Evolutionary conservation across 2,329 filamentous ascomycete species (phyloP).

Genomic region (Aspergillus novofumigatus): DNA sequence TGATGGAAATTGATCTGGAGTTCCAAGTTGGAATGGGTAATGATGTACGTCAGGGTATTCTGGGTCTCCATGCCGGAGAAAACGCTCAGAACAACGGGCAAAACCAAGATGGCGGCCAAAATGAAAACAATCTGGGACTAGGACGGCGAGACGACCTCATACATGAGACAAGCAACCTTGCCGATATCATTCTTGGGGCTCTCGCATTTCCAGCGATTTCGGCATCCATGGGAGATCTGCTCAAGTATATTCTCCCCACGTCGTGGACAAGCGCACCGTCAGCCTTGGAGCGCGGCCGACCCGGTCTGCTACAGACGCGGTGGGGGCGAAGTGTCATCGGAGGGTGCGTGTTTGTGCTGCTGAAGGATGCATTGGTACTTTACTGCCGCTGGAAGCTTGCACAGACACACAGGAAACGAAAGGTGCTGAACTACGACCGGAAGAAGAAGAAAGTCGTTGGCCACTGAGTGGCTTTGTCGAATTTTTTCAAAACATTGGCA

Average conservation of each 20-base stretch:
- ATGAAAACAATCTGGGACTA: slow-evolving; percentile 26
- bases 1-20: slow-evolving; percentile 49
- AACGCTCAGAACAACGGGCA: slow-evolving; percentile 22
- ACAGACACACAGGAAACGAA: slow-evolving; percentile 44
- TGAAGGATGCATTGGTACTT: slow-evolving; percentile 65
- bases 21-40: slow-evolving; percentile 49
- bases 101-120: slow-evolving; percentile 18
- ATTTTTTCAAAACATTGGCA: neutral
- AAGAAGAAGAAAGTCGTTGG: slow-evolving; percentile 32
- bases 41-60: slow-evolving; percentile 32
- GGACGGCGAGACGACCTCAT: slow-evolving; percentile 46
- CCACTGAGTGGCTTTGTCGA: slow-evolving; percentile 12
- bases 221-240: slow-evolving; percentile 69
- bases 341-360: slow-evolving; percentile 79
- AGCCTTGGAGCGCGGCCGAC: slow-evolving; percentile 41
- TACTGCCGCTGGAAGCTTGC: slow-evolving; percentile 53
- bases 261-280: slow-evolving; percentile 57
- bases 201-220: slow-evolving; percentile 80
- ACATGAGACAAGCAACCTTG: slow-evolving; percentile 52
- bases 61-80: slow-evolving; percentile 22
- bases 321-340: slow-evolving; percentile 90
- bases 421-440: slow-evolving; percentile 45
- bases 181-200: slow-evolving; percentile 61
- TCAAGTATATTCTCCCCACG: slow-evolving; percentile 64
- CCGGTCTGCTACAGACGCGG: slow-evolving; percentile 70